Evolutionary conservation across 805 yeast genomes (phyloP).

Genomic region (Yarrowia phangngaensis): DNA sequence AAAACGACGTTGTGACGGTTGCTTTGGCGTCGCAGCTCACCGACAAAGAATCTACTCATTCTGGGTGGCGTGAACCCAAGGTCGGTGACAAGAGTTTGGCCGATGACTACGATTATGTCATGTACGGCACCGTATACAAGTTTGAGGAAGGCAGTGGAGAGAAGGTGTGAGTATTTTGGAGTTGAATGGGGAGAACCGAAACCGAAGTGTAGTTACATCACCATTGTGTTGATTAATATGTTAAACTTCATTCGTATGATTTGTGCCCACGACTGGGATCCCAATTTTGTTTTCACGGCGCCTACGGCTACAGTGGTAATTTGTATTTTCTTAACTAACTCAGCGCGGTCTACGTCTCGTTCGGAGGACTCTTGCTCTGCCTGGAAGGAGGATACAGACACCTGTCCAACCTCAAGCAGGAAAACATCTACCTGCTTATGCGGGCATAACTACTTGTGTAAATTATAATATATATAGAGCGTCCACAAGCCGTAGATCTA

Average conservation of each 20-base stretch:
- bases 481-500: constrained; percentile 8
- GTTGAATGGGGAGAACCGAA: not conserved
- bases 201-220: not conserved
- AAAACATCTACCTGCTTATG: constrained; percentile 82
- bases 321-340: constrained; percentile 28
- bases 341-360: constrained; percentile 87
- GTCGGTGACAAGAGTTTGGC: constrained; percentile 81
- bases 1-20: constrained; percentile 74
- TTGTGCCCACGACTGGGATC: no score
- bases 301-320: no score
- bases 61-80: constrained; percentile 81
- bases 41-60: constrained; percentile 47
- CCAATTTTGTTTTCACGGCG: no score
- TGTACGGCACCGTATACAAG: constrained; percentile 96
- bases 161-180: constrained; percentile 40
- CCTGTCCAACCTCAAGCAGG: constrained; percentile 85
- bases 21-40: constrained; percentile 76
- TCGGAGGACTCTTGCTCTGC: constrained; percentile 91
- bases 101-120: constrained; percentile 95
- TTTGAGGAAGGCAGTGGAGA: constrained; percentile 79
- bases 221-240: no score
- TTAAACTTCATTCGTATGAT: no score
- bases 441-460: constrained; percentile 44
- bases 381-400: constrained; percentile 93
- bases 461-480: constrained; percentile 26